Conservation (phyloP, 345 rosid genomes). For the Trapa incisa region DNA sequence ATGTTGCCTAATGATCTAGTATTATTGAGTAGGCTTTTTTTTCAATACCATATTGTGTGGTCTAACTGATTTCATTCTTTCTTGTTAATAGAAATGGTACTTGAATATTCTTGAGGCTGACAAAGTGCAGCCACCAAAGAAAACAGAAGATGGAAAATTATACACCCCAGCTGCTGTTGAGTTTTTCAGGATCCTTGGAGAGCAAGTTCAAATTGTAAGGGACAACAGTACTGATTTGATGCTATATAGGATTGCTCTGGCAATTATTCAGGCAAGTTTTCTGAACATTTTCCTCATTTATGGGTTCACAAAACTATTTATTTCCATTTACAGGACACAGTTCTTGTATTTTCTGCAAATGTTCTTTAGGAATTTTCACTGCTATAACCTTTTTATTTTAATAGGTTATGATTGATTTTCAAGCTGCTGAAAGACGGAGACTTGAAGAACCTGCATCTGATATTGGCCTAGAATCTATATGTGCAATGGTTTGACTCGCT, state of each 20-base stretch:
- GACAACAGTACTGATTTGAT: slow-evolving; percentile 94
- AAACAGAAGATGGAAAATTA: slow-evolving; percentile 95
- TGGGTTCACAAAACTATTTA: neutral
- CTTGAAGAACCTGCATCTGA: slow-evolving; percentile 90
- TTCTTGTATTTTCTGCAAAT: neutral
- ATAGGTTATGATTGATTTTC: slow-evolving; percentile 98
- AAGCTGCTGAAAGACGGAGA: slow-evolving; percentile 85
- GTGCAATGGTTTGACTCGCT: slow-evolving; percentile 76
- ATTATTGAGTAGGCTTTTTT: neutral
- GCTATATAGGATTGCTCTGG: slow-evolving; percentile 91
- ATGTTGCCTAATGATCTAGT: neutral
- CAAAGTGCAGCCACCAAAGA: slow-evolving; percentile 94
- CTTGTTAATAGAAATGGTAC: slow-evolving; percentile 77
- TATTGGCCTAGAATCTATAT: slow-evolving; percentile 83
- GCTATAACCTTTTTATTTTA: neutral
- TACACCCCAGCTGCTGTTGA: slow-evolving; percentile 99
- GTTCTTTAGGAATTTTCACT: neutral
- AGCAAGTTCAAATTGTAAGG: slow-evolving; percentile 96
- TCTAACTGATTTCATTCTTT: slow-evolving; percentile 8
- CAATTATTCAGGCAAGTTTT: slow-evolving; percentile 76
- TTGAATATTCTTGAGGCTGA: slow-evolving; percentile 90
- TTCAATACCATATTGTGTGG: neutral
- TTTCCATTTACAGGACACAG: neutral
- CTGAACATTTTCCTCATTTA: neutral
- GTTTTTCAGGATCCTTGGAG: slow-evolving; percentile 94